Base-by-base conservation (phyloP, 2,329 filamentous ascomycete genomes). In the Myriosclerotinia duriaeana region DNA sequence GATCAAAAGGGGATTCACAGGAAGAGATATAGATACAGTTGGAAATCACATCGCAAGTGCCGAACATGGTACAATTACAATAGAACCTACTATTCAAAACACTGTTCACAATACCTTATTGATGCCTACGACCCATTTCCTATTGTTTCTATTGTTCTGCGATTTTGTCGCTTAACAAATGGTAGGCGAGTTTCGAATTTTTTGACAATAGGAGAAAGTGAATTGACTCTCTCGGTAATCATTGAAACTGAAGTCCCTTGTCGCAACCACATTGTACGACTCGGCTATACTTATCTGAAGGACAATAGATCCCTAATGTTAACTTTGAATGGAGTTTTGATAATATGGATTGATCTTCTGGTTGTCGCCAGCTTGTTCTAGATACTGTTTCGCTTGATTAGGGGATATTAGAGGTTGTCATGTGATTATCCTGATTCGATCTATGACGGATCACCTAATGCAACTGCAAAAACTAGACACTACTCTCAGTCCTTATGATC, bases 381-480 rank as follows among this genome's bases (percentile, higher is more conserved):
- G 1, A 11, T 7, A 59, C 15, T 36, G 6, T 46, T 48, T 36
- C 20, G 1, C 20, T 8, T 14, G 12, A 34, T 20, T 5, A 53
- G 30, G 5, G 11, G 1, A 11, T n/a, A 2, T 40, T n/a, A 2
- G 8, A 5, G 11, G 5, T 20, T 46, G 2, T 34, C 14, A 12
- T n/a, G 14, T n/a, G 15, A 17, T 44, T 20, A 1, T 7, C 1
- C 15, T 36, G 17, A 14, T 26, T 50, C 9, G 4, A 50, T 5
- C 5, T 1, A 50, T 36, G 17, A n/a, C n/a, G 20, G 15, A 46
- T 14, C 11, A 4, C 2, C 0, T 5, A 5, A n/a, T n/a, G 1
- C 3, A 8, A 5, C 7, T 36, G 26, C 26, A 1, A 48, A 5
- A 22, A n/a, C 5, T 34, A 6, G 22, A 11, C 4, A 2, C 22